Base-by-base conservation (phyloP, 2,329 filamentous ascomycete species). In the Pseudogymnoascus pannorum region DNA sequence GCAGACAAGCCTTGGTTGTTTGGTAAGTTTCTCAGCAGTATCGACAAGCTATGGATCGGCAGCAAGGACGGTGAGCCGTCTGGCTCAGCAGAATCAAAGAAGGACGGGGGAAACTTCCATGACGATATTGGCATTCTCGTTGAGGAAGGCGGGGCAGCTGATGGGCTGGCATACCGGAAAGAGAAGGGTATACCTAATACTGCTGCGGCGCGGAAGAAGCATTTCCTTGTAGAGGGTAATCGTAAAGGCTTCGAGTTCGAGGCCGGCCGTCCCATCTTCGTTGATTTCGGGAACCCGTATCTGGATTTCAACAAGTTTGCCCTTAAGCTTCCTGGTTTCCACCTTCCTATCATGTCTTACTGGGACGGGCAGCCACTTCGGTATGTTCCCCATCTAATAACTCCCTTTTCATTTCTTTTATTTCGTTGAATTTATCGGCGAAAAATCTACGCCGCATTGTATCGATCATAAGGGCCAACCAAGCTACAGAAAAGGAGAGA, bases 281-380 rank as follows among this genome's bases (percentile, higher is more conserved):
- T 83, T 20, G 82, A 85, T 69, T 97, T 99, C 74, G 96, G 87
- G 74, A 97, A 97, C 72, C 88, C 89, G 1, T 97, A 96, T 74
- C 75, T 99, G 51, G 91, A 96, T 74, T 97, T 97, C 72, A 88
- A 86, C 70, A 86, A 87, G 66, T 87, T 93, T 68, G 80, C 87
- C 26, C 75, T 94, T 20, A 80, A 83, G 59, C 71, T 94, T 29
- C 90, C 90, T 0, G 87, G 88, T 0, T 90, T 92, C 67, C 84
- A 84, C 9, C 74, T 92, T 18, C 85, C 85, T 1, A 87, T 93
- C 60, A 84, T 92, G 72, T 85, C 82, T 68, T 91, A 91, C 71
- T 92, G 89, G 87, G 88, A 92, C 68, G 89, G 89, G 0, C 87
- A 92, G 75, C 84, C 84, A 11, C 75, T 91, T 57, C 81, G 89